Percentiles rank a stretch among this genome's conserved stretches.
These are phyloP conservation scores for Trichoderma virens DNA, from an alignment of 495 filamentous ascomycete genomes.

Conservation along the genomic window DNA sequence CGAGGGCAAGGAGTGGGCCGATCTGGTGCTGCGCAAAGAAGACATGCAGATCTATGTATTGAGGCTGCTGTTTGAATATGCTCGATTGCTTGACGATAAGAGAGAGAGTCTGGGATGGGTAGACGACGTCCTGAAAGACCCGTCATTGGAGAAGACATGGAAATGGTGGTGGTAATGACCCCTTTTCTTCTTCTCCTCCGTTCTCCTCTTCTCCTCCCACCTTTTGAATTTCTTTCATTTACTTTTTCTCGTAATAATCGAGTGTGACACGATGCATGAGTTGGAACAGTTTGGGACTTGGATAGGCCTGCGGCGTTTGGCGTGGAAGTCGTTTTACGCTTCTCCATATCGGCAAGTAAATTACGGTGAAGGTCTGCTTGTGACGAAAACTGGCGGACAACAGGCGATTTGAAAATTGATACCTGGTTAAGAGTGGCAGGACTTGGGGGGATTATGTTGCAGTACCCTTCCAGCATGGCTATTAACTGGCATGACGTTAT, in stretches of 20 bases:
- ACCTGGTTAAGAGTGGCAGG: constrained; percentile 3
- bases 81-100: constrained; percentile 54
- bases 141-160: constrained; percentile 9
- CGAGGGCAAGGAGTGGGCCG: constrained; percentile 59
- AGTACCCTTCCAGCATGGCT: neutral
- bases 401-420: constrained; percentile 2
- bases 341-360: constrained; percentile 7
- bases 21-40: constrained; percentile 57
- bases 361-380: neutral
- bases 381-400: constrained; percentile 5
- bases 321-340: constrained; percentile 9
- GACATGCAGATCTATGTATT: constrained; percentile 69
- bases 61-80: constrained; percentile 64
- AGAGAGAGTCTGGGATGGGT: constrained; percentile 61
- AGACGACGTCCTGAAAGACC: constrained; percentile 29
- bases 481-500: neutral
- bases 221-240: neutral
- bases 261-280: constrained; percentile 8
- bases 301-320: constrained; percentile 9
- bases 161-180: constrained; percentile 10
- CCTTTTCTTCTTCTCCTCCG: neutral
- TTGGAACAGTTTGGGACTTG: constrained; percentile 5
- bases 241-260: neutral
- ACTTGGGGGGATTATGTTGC: neutral
- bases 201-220: neutral